phyloP scores from a whole-genome alignment of 345 rosid species.

The Sisymbrium altissimum region DNA sequence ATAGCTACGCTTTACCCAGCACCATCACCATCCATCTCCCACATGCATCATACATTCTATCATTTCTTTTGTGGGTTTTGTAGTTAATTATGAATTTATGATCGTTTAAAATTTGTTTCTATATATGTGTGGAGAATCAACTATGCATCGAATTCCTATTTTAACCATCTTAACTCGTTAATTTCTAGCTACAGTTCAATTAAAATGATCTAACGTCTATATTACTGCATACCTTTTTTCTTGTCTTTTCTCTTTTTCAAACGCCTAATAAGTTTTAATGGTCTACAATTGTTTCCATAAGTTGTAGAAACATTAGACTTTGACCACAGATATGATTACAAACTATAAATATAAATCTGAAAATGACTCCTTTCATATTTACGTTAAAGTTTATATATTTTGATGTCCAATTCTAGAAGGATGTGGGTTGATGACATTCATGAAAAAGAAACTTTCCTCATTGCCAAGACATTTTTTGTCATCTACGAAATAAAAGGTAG shows the following conservation, averaged over 20 bases:
- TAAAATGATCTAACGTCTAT: slow-evolving; percentile 4
- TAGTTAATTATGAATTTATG: background rate
- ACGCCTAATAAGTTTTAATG: slow-evolving; percentile 1
- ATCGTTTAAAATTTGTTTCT: background rate
- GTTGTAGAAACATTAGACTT: slow-evolving; percentile 10
- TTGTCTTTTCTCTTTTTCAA: background rate
- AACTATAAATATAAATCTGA: background rate
- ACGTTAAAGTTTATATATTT: background rate
- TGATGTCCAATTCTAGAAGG: slow-evolving; percentile 14
- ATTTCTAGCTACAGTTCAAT: background rate
- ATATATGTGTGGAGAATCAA: background rate
- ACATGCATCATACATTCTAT: slow-evolving; percentile 28
- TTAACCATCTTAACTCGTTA: background rate
- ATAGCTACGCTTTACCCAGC: slow-evolving; percentile 38
- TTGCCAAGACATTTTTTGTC: background rate
- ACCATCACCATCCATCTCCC: slow-evolving; percentile 31
- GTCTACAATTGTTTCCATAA: slow-evolving; percentile 9
- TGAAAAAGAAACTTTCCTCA: background rate
- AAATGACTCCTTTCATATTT: background rate
- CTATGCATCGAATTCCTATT: background rate
- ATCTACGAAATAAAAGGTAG: background rate
- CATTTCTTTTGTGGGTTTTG: slow-evolving; percentile 11
- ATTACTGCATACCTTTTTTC: background rate
- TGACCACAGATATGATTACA: background rate
- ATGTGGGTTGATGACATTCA: background rate